Conservation (phyloP, 768 basidiomycete species). For the Pulveroboletus frians region DNA sequence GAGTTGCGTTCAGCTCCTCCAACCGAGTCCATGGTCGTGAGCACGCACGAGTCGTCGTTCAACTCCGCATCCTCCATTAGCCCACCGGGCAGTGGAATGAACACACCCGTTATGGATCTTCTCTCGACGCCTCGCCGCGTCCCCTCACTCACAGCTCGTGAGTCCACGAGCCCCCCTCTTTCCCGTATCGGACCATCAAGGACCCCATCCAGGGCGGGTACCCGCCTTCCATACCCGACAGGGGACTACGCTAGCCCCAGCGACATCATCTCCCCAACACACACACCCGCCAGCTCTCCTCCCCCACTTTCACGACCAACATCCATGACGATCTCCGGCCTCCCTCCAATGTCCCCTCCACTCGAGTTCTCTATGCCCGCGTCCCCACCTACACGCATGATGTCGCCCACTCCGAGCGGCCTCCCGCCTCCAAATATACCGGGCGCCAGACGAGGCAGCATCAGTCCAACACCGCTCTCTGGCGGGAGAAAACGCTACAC, state of each 20-base stretch:
- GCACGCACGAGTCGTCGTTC: slow-evolving; percentile 24
- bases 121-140: slow-evolving; percentile 29
- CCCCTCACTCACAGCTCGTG: slow-evolving; percentile 44
- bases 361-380: slow-evolving; percentile 15
- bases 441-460: slow-evolving; percentile 45
- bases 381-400: slow-evolving; percentile 22
- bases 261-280: slow-evolving; percentile 34
- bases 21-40: slow-evolving; percentile 43
- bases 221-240: slow-evolving; percentile 72
- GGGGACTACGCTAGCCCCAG: slow-evolving; percentile 76
- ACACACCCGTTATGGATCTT: slow-evolving; percentile 9
- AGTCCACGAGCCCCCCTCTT: slow-evolving; percentile 61
- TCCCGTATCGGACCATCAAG: slow-evolving; percentile 40
- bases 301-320: slow-evolving; percentile 38
- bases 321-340: slow-evolving; percentile 42
- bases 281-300: slow-evolving; percentile 44
- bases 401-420: slow-evolving; percentile 24
- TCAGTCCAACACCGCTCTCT: slow-evolving; percentile 62
- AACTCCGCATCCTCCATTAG: slow-evolving; percentile 13
- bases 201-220: slow-evolving; percentile 25
- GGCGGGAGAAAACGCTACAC: slow-evolving; percentile 69
- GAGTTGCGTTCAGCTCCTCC: slow-evolving; percentile 43
- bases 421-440: slow-evolving; percentile 42
- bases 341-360: slow-evolving; percentile 31
- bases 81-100: slow-evolving; percentile 10